phyloP scores from a whole-genome alignment of 345 rosid genomes.

The Pelargonium nanum region DNA sequence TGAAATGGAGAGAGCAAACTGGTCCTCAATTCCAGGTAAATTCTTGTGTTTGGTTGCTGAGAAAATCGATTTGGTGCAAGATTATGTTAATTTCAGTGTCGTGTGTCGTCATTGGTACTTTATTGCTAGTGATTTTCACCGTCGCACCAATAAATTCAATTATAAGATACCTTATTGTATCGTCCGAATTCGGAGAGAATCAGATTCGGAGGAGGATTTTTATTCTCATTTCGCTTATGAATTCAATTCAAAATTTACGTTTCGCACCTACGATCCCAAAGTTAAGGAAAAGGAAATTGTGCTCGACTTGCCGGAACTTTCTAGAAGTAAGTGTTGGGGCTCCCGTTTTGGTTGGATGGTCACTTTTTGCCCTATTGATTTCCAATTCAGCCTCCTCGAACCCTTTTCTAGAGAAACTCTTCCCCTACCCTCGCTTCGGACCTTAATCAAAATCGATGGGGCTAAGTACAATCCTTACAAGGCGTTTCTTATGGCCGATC shows the following conservation, averaged over 20 bases:
- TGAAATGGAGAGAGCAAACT: no score
- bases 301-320: background rate
- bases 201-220: no score
- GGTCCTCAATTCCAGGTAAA: background rate
- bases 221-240: background rate
- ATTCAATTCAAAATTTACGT: background rate
- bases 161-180: background rate
- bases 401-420: background rate
- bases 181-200: no score
- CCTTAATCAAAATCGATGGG: no score
- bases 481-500: background rate
- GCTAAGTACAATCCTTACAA: no score
- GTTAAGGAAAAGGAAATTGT: no score
- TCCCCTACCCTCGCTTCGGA: background rate
- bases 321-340: background rate
- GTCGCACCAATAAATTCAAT: background rate
- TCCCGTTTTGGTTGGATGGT: background rate
- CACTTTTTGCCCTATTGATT: background rate
- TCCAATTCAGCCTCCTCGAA: background rate
- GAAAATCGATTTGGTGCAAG: background rate
- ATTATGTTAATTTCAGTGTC: background rate
- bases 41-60: background rate
- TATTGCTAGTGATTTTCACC: background rate
- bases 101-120: background rate
- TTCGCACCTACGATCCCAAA: no score